Evolutionary conservation across 2,329 filamentous ascomycete species (phyloP), one percentile per base, ranked within the genome.

Genomic region (Ceratocystis huliohia): DNA sequence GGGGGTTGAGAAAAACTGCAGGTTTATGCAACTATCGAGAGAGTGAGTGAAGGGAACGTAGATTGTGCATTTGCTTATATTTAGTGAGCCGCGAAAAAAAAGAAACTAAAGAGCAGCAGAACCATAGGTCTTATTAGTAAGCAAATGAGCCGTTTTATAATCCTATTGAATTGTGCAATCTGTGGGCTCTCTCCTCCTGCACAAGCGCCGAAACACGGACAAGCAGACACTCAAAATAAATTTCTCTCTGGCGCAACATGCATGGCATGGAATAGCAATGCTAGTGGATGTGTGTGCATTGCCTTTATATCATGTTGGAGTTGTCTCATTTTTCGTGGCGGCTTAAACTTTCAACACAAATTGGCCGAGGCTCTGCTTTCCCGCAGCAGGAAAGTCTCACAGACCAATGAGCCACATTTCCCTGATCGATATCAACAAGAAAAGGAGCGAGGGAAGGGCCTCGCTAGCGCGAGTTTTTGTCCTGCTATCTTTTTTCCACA

Each of bases 311-410:
- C n/a, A n/a, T n/a, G 28, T 33, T 59, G 56, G 56, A 59, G 56
- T 37, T 37, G 56, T n/a, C 56, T 37, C 30, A 59, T 59, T 37
- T 59, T 33, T 59, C 7, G 25, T n/a, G 28, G 28, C 56, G 28
- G 56, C 56, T 59, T 37, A 10, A 37, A n/a, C 15, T 59, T 37
- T 59, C 28, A 37, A 33, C 28, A 33, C 28, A 37, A 59, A 59
- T 37, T 59, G 56, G 56, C 56, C 45, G 61, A 63, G 61, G 61
- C 61, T 63, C 61, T 48, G 41, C 33, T 22, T 63, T 7, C 2
- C 41, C 4, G 45, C 15, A 8, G 41, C 10, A 13, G 46, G 20
- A 22, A 13, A n/a, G 37, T 48, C n/a, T 30, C 41, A 48, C 44
- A 48, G 61, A 63, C 30, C 41, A 46, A 22, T 22, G 8, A 10